Base-by-base conservation (phyloP, 1,139 yeast species). In the Kurtzmaniella quercitrusa region DNA sequence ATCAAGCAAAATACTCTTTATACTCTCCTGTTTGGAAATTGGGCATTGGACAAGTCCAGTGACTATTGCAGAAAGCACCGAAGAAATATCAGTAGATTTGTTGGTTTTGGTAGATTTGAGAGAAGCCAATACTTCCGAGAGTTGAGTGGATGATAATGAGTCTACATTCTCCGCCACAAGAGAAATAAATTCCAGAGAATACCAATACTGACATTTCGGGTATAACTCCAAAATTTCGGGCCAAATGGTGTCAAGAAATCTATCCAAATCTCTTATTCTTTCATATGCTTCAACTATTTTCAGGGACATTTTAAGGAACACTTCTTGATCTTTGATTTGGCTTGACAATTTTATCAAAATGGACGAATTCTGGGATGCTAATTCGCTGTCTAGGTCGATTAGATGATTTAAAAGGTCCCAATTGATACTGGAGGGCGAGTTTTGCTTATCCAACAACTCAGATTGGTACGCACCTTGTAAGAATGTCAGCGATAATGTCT, bases 221-320 rank as follows among this genome's bases (percentile, higher is more conserved):
- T 52, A 43, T 5, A n/a, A 11, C n/a, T 34, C 21, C 19, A 16
- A 15, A 36, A 36, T 18, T 12, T 19, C 15, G 12, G 65, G 61
- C 84, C 86, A 82, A 12, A 70, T 57, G 0, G 53, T 48, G 3
- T 63, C 58, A 41, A 80, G 66, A 50, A 85, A 84, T 3, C 62
- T 59, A 9, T 62, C 62, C 38, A 81, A 65, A 44, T 83, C 89
- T 65, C 94, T 76, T 6, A 83, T 83, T 51, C 68, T 75, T 4
- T 72, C 65, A 54, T 73, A 77, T 10, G 84, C 75, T 9, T 65
- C 61, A 2, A 81, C 60, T 14, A 82, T 50, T 21, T 67, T 63
- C 2, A 58, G 54, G 41, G 75, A 72, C n/a, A 78, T 54, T 15
- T 31, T 31, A 3, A 31, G 6, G 6, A 31, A 14, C 11, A 31